Percentiles rank a stretch among this genome's conserved stretches.
Conservation (phyloP, 371 early-diverging fungal genomes). For the Zancudomyces culisetae region DNA sequence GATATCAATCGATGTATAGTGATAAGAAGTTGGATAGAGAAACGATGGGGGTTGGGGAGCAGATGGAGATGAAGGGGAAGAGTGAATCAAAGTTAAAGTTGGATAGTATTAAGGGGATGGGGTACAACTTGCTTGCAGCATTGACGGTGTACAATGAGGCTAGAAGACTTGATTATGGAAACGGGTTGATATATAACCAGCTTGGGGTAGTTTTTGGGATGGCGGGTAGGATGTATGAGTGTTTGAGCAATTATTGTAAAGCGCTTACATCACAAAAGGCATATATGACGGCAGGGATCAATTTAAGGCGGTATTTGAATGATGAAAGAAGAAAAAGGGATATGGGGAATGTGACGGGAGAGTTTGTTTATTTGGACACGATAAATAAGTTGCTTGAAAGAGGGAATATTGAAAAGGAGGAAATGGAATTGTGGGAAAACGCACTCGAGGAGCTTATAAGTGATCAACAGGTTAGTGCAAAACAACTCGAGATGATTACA, state of each 20-base stretch:
- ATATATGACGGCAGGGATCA: neutral
- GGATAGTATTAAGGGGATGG: neutral
- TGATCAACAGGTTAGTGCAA: neutral
- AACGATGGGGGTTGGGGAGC: too few relatives aligned
- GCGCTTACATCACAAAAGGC: neutral
- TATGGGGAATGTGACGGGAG: neutral
- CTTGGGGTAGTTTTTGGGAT: neutral
- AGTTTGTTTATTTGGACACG: neutral
- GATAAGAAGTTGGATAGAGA: too few relatives aligned
- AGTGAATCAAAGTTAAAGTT: neutral
- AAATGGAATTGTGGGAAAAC: neutral
- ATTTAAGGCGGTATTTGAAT: neutral
- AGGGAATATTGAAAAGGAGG: neutral
- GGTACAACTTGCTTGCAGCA: neutral
- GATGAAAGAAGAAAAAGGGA: neutral
- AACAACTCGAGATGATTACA: neutral
- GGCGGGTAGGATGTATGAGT: neutral
- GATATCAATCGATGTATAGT: neutral
- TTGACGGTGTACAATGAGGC: neutral
- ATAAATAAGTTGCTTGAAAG: neutral
- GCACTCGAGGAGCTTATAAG: neutral
- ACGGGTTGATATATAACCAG: neutral
- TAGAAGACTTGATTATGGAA: neutral
- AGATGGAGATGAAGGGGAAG: too few relatives aligned
- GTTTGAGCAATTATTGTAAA: neutral